These are phyloP conservation scores for Bolboschoenoplectus hybrid DNA, from an alignment of 202 grass and related monocot genomes.

Conservation along the genomic window DNA sequence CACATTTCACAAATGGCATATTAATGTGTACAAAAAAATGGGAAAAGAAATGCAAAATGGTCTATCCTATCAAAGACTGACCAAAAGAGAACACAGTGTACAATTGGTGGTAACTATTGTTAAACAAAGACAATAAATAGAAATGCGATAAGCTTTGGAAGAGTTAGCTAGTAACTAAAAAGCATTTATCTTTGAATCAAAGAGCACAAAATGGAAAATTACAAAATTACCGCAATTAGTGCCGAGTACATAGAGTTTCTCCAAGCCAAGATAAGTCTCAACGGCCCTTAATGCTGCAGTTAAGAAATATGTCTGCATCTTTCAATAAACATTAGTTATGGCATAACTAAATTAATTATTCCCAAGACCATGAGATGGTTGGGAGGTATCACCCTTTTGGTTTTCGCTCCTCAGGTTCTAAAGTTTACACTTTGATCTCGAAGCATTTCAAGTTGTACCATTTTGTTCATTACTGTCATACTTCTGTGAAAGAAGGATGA, in stretches of 20 bases:
- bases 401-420: neutral
- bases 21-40: neutral
- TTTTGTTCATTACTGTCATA: neutral
- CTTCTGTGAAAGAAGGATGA: neutral
- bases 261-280: conserved; percentile 93
- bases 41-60: neutral
- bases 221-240: conserved; percentile 87
- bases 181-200: neutral
- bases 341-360: conserved; percentile 31
- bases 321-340: conserved; percentile 49
- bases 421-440: neutral
- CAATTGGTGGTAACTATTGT: neutral
- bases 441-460: conserved; percentile 7
- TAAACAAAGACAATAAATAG: conserved; percentile 5
- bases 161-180: neutral
- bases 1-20: neutral
- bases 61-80: neutral
- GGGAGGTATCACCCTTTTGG: neutral
- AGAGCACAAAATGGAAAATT: neutral
- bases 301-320: conserved; percentile 45
- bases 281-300: conserved; percentile 83
- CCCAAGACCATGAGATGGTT: neutral
- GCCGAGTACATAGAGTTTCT: conserved; percentile 98
- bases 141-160: neutral
- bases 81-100: neutral